Percentiles rank a stretch among this genome's conserved stretches.
phyloP scores from a whole-genome alignment of 768 basidiomycete genomes.

The Lanmaoa pseudosensibilis region DNA sequence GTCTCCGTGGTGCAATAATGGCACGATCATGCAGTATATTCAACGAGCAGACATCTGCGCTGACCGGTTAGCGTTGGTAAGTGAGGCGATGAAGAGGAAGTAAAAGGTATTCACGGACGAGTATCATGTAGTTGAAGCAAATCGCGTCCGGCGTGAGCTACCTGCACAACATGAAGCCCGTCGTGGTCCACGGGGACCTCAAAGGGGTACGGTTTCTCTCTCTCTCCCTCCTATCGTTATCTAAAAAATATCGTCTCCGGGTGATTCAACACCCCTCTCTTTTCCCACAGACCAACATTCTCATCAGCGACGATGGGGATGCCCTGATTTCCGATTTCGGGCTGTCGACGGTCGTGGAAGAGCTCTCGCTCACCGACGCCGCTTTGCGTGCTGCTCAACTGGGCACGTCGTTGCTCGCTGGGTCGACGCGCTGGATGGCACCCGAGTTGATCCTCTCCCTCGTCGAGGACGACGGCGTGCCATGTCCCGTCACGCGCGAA shows the following conservation, averaged over 20 bases:
- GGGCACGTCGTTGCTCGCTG: constrained; percentile 34
- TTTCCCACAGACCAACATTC: constrained; percentile 49
- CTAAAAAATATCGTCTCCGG: no score
- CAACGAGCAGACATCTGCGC: constrained; percentile 38
- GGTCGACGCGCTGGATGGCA: constrained; percentile 44
- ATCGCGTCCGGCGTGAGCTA: constrained; percentile 59
- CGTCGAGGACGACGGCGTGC: constrained; percentile 43
- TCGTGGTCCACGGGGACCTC: constrained; percentile 60
- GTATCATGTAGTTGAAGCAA: constrained; percentile 43
- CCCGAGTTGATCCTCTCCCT: constrained; percentile 55
- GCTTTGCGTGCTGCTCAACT: constrained; percentile 25
- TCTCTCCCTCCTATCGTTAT: no score
- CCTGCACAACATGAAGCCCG: constrained; percentile 53
- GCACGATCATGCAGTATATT: constrained; percentile 53
- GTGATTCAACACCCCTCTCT: background rate
- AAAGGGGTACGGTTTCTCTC: constrained; percentile 55
- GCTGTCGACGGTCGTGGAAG: constrained; percentile 56
- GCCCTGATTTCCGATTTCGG: constrained; percentile 66
- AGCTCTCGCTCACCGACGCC: constrained; percentile 39
- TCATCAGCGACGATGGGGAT: constrained; percentile 50
- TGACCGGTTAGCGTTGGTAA: constrained; percentile 50
- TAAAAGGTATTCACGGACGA: background rate
- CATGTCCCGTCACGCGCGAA: constrained; percentile 47
- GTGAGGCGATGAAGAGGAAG: constrained; percentile 8
- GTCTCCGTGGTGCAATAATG: constrained; percentile 63